Conservation (phyloP, 352 stramenopile genomes). For the Pythium aquatile region DNA sequence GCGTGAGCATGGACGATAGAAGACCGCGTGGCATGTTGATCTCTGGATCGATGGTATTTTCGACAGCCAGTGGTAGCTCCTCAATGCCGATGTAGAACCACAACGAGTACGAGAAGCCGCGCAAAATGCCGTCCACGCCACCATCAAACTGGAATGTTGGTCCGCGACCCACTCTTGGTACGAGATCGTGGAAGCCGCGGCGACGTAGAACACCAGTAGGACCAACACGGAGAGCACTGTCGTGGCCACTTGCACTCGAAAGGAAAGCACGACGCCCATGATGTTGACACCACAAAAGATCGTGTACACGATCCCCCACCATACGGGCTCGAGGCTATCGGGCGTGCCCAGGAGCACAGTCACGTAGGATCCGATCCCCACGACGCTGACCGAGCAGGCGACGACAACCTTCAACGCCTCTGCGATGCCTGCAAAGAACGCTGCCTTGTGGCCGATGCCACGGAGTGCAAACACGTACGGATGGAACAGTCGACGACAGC, state of each 20-base stretch:
- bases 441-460: constrained; percentile 47
- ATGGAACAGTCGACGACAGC: constrained; percentile 54
- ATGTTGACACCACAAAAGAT: constrained; percentile 66
- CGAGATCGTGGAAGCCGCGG: constrained; percentile 43
- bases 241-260: constrained; percentile 53
- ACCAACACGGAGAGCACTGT: constrained; percentile 51
- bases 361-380: constrained; percentile 59
- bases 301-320: constrained; percentile 53
- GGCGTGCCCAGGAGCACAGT: constrained; percentile 45
- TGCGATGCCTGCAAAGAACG: constrained; percentile 64
- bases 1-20: constrained; percentile 55
- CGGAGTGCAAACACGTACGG: constrained; percentile 69
- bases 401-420: constrained; percentile 63
- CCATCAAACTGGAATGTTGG: constrained; percentile 48
- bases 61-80: constrained; percentile 62
- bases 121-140: constrained; percentile 40
- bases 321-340: constrained; percentile 40
- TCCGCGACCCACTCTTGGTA: constrained; percentile 54
- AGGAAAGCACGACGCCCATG: constrained; percentile 53
- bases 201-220: constrained; percentile 64
- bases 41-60: constrained; percentile 68
- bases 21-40: constrained; percentile 68
- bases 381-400: constrained; percentile 42
- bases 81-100: constrained; percentile 82
- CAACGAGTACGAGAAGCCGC: constrained; percentile 56